Conservation (phyloP, 2,329 filamentous ascomycete genomes). For the Sclerotinia sclerotiorum region DNA sequence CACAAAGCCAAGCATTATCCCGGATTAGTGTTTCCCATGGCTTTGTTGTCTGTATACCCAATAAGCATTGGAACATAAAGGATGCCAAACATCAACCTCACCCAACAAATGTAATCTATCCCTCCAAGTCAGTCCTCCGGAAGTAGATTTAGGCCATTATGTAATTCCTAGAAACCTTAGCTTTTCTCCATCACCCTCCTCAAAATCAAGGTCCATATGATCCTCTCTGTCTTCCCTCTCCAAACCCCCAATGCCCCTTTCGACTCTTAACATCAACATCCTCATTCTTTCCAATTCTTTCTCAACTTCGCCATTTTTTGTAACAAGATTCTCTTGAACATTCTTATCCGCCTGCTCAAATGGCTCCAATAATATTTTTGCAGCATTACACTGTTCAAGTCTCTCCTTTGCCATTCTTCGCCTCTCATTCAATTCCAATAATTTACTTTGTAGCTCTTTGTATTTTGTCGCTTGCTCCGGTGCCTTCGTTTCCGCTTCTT, state of each 20-base stretch:
- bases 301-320: constrained; percentile 63
- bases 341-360: constrained; percentile 46
- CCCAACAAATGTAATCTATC: neutral
- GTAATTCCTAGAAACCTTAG: constrained; percentile 24
- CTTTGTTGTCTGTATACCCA: neutral
- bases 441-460: constrained; percentile 48
- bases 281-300: constrained; percentile 66
- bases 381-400: constrained; percentile 49
- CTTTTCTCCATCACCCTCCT: constrained; percentile 30
- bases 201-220: constrained; percentile 34
- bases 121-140: no score
- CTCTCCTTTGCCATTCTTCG: constrained; percentile 45
- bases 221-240: constrained; percentile 26
- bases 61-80: neutral
- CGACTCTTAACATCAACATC: constrained; percentile 60
- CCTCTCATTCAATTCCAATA: constrained; percentile 52
- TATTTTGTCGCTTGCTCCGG: constrained; percentile 52
- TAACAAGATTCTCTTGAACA: constrained; percentile 67
- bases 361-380: constrained; percentile 53
- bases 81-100: neutral
- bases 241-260: constrained; percentile 49
- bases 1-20: neutral
- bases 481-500: constrained; percentile 41
- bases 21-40: neutral
- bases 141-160: neutral